Base-by-base conservation (phyloP, 2,329 filamentous ascomycete species). In the Alternaria sp. region DNA sequence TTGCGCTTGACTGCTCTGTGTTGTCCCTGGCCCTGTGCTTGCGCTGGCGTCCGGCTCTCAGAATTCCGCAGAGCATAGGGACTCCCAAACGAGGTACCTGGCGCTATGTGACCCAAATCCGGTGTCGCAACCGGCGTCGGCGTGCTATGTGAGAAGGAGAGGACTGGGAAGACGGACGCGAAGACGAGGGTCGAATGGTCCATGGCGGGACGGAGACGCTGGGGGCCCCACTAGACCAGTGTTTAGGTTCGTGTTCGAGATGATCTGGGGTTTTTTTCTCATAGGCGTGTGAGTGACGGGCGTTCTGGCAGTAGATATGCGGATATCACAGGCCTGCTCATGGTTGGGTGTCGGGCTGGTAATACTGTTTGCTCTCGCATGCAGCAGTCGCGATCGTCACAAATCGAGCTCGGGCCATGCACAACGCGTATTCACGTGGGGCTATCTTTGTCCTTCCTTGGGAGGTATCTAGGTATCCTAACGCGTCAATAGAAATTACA, bases 111-210 rank as follows among this genome's bases (percentile, higher is more conserved):
- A n/a, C 78, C 80, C 22, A 82, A 70, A 49, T 79, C 75, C 42
- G 81, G 81, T 18, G 80, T 83, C 38, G 80, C 75, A 49, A 82
- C 63, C 52, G 66, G 81, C 11, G 81, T 83, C 28, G 81, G 80
- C 6, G 78, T 79, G 6, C 79, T 81, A 61, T 80, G 80, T 18
- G 76, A 73, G 44, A 76, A 70, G 51, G 75, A 75, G 26, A 78
- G 75, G 11, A 77, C 69, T 16, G 81, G 79, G 64, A 84, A 84
- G 60, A 84, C 76, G 36, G 82, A 81, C 38, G 75, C 72, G 74
- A 83, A 81, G 64, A 81, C 69, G 46, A 73, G 69, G 51, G 66
- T 74, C 39, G 65, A 62, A 63, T 77, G 72, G 58, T 78, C 73
- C 76, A 78, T 78, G 43, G 66, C 61, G 62, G 46, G 46, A 66